phyloP scores from a whole-genome alignment of 441 rosid species.

The Syzygium syzygioides region DNA sequence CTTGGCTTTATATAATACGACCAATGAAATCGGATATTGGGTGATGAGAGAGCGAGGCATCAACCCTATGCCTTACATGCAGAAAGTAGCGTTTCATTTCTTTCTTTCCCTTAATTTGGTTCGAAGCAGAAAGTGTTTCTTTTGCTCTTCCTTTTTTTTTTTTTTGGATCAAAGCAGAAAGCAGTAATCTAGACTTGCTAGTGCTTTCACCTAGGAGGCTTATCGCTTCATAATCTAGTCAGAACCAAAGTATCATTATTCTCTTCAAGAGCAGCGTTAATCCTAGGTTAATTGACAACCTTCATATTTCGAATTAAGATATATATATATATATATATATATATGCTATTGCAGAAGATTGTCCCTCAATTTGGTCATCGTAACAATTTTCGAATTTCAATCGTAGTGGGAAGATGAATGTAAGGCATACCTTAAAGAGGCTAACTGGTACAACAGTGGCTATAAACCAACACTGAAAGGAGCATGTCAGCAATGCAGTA shows the following conservation, averaged over 20 bases:
- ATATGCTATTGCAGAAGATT: background rate
- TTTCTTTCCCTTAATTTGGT: too few relatives aligned
- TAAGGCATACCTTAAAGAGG: constrained; percentile 4
- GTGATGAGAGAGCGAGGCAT: background rate
- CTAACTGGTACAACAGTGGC: constrained; percentile 2
- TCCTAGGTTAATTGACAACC: background rate
- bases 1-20: background rate
- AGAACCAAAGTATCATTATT: too few relatives aligned
- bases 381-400: background rate
- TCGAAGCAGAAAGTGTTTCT: too few relatives aligned
- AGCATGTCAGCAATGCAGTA: background rate
- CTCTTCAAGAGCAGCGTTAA: too few relatives aligned
- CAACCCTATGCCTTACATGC: background rate
- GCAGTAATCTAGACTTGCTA: too few relatives aligned
- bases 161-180: too few relatives aligned
- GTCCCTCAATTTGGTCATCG: background rate
- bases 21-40: background rate
- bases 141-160: too few relatives aligned
- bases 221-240: too few relatives aligned
- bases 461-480: background rate
- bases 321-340: too few relatives aligned
- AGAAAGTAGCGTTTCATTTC: background rate
- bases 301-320: background rate
- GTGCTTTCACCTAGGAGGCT: too few relatives aligned
- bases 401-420: constrained; percentile 4